phyloP scores from a whole-genome alignment of 2,329 filamentous ascomycete species.

The Hypocreales sp. region DNA sequence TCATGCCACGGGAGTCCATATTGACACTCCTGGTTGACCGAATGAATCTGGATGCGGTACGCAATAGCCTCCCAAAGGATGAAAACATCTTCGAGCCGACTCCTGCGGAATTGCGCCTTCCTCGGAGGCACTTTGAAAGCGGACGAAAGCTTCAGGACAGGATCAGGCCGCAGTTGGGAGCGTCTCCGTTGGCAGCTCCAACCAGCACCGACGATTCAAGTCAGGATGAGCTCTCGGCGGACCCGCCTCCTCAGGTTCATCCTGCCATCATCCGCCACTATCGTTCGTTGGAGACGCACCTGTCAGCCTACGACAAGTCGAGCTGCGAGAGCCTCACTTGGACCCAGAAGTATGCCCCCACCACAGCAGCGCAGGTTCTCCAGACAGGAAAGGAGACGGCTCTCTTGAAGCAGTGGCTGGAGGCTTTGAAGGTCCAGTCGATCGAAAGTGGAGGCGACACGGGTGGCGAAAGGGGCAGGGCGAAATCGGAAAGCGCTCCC shows the following conservation, averaged over 20 bases:
- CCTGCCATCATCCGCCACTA: constrained; percentile 46
- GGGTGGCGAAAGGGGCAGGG: constrained; percentile 11
- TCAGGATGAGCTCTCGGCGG: constrained; percentile 19
- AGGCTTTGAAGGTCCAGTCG: constrained; percentile 57
- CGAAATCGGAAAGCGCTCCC: constrained; percentile 11
- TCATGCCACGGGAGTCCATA: constrained; percentile 27
- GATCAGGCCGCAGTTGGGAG: constrained; percentile 29
- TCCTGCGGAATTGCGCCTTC: constrained; percentile 35
- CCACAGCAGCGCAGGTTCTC: constrained; percentile 52
- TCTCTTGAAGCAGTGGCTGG: constrained; percentile 69
- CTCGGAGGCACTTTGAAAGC: constrained; percentile 40
- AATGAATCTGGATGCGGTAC: constrained; percentile 13
- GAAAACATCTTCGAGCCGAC: constrained; percentile 26
- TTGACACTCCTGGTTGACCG: constrained; percentile 14
- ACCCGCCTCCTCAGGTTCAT: constrained; percentile 23
- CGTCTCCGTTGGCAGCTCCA: constrained; percentile 5
- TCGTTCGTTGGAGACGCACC: constrained; percentile 37
- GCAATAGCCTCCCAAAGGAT: constrained; percentile 12
- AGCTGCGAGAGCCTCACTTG: constrained; percentile 60
- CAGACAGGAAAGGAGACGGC: constrained; percentile 56
- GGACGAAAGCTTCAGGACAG: constrained; percentile 35
- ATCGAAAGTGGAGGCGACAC: constrained; percentile 46
- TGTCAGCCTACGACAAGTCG: constrained; percentile 70
- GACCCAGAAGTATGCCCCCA: constrained; percentile 75
- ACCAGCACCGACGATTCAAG: constrained; percentile 9